Percentiles rank a stretch among this genome's conserved stretches.
phyloP scores from a whole-genome alignment of 495 filamentous ascomycete species.

The Copromyces sp. region DNA sequence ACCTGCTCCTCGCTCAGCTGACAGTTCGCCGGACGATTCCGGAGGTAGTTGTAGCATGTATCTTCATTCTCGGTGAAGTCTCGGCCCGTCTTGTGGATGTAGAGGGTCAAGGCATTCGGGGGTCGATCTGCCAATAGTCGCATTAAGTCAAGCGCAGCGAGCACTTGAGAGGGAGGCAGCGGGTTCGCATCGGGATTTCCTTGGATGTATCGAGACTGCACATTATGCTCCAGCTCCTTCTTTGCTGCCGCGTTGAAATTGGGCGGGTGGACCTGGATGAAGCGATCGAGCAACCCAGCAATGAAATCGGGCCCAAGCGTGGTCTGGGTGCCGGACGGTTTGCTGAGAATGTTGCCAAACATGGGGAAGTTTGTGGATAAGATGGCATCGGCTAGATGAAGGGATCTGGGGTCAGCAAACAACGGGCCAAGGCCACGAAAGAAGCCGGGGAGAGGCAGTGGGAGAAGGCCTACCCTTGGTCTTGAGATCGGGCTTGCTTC shows the following conservation, averaged over 20 bases:
- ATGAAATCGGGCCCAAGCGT: conserved; percentile 58
- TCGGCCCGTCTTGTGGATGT: conserved; percentile 67
- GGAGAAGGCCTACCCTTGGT: conserved; percentile 61
- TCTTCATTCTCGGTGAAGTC: conserved; percentile 43
- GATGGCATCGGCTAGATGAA: conserved; percentile 63
- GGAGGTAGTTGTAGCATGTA: conserved; percentile 41
- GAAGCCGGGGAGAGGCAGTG: conserved; percentile 2
- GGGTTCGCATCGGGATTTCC: conserved; percentile 42
- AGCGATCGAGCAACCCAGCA: conserved; percentile 67
- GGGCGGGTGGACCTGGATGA: conserved; percentile 69
- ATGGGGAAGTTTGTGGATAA: conserved; percentile 60
- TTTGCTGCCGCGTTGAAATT: conserved; percentile 71
- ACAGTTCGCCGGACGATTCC: conserved; percentile 54
- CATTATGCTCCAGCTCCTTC: conserved; percentile 53
- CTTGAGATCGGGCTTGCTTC: conserved; percentile 66
- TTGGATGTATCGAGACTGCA: conserved; percentile 53
- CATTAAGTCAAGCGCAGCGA: conserved; percentile 62
- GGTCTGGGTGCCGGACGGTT: conserved; percentile 45
- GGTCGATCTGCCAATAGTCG: conserved; percentile 53
- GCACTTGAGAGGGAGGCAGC: conserved; percentile 55
- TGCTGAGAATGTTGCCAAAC: conserved; percentile 63
- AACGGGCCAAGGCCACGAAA: conserved; percentile 1
- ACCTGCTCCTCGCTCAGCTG: conserved; percentile 74
- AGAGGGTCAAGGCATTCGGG: conserved; percentile 56
- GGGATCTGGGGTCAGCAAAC: conserved; percentile 23